Percentiles rank a stretch among this genome's conserved stretches.
Conservation (phyloP, 768 basidiomycete species). For the Pholiota conissans region DNA sequence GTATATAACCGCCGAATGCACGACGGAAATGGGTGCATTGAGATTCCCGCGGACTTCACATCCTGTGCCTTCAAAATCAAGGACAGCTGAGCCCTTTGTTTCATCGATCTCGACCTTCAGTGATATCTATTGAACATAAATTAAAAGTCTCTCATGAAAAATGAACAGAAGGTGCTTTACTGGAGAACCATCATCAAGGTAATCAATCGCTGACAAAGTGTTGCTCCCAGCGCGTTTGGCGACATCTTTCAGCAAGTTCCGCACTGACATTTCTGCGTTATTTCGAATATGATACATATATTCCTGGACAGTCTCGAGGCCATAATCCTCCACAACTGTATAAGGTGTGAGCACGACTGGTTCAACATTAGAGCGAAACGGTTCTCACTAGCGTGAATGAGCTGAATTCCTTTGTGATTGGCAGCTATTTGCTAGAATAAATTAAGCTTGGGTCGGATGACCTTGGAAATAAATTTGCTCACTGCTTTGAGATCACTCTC, state of each 20-base stretch:
- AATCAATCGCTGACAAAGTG: constrained; percentile 71
- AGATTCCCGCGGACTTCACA: constrained; percentile 84
- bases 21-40: constrained; percentile 84
- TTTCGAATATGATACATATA: constrained; percentile 91
- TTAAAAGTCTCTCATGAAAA: neutral
- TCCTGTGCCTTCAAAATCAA: constrained; percentile 86
- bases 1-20: constrained; percentile 86
- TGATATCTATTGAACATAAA: constrained; percentile 49
- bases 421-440: constrained; percentile 82
- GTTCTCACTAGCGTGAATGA: constrained; percentile 70
- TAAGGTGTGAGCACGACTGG: constrained; percentile 7
- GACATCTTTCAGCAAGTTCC: constrained; percentile 76
- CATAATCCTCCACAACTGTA: constrained; percentile 84
- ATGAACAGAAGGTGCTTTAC: constrained; percentile 32
- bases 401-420: constrained; percentile 87
- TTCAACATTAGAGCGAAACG: constrained; percentile 21
- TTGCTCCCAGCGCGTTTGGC: constrained; percentile 67
- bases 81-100: constrained; percentile 68
- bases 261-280: constrained; percentile 87
- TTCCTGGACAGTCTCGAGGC: constrained; percentile 82
- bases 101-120: constrained; percentile 79
- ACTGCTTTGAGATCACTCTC: constrained; percentile 93
- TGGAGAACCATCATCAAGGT: constrained; percentile 86
- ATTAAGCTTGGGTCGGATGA: constrained; percentile 2
- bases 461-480: constrained; percentile 25